These are phyloP conservation scores for Leccinum broughii DNA, from an alignment of 768 basidiomycete genomes.

Conservation along the genomic window DNA sequence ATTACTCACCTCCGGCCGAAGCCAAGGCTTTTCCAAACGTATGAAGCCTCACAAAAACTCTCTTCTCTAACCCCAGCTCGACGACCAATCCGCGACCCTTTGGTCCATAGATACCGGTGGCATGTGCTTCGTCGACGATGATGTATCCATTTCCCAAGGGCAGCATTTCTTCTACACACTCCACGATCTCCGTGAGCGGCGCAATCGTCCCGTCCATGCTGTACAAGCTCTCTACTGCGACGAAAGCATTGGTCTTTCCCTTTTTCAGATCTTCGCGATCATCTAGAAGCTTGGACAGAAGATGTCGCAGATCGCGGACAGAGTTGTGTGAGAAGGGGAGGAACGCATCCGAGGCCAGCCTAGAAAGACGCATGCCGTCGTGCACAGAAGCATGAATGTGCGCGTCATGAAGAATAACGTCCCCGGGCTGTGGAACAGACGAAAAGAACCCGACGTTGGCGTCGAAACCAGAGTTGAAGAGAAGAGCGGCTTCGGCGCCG, in stretches of 20 bases:
- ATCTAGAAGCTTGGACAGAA: conserved; percentile 43
- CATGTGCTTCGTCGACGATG: conserved; percentile 91
- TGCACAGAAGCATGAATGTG: conserved; percentile 90
- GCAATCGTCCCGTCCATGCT: conserved; percentile 96
- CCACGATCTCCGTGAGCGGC: conserved; percentile 67
- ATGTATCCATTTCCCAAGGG: conserved; percentile 67
- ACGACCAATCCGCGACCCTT: conserved; percentile 75
- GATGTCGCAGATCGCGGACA: conserved; percentile 44
- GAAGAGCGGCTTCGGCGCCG: conserved; percentile 58
- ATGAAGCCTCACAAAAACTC: conserved; percentile 76
- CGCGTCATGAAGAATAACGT: conserved; percentile 81
- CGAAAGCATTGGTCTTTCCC: conserved; percentile 58
- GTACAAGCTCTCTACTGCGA: conserved; percentile 88
- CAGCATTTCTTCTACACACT: conserved; percentile 58
- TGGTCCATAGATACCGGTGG: conserved; percentile 86
- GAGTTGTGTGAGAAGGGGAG: conserved; percentile 75
- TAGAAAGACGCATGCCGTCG: conserved; percentile 78
- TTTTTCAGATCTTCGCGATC: conserved; percentile 37
- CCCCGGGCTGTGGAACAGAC: conserved; percentile 72
- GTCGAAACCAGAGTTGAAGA: conserved; percentile 94
- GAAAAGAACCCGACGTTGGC: conserved; percentile 89
- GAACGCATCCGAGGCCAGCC: conserved; percentile 39
- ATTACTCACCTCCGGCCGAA: conserved; percentile 74
- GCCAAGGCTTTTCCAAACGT: conserved; percentile 95
- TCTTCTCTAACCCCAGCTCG: conserved; percentile 64